Conservation (phyloP, 202 grass and related monocot species). For the Panicum virgatum region DNA sequence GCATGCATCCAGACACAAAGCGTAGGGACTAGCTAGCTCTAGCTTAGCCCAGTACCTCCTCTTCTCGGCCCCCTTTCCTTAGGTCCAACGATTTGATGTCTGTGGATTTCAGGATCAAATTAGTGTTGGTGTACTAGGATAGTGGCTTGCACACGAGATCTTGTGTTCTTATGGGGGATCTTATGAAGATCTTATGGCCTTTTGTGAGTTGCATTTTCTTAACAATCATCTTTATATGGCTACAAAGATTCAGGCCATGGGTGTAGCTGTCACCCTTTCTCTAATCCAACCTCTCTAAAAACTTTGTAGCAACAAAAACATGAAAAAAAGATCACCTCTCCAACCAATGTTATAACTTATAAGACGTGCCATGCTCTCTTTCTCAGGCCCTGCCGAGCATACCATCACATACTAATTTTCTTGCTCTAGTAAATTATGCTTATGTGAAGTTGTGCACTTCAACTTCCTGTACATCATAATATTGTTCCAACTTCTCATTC, state of each 20-base stretch:
- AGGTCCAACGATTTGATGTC: slow-evolving; percentile 56
- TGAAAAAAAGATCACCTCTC: neutral
- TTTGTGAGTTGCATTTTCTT: slow-evolving; percentile 19
- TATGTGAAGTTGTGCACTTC: neutral
- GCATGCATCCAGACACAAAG: slow-evolving; percentile 43
- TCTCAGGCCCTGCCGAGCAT: neutral
- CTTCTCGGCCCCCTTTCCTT: slow-evolving; percentile 17
- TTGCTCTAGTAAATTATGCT: neutral
- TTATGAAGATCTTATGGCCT: slow-evolving; percentile 37
- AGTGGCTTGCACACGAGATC: slow-evolving; percentile 47
- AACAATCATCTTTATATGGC: slow-evolving; percentile 5
- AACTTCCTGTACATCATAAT: neutral
- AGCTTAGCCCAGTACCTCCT: slow-evolving; percentile 40
- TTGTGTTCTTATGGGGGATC: slow-evolving; percentile 29
- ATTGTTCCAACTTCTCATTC: neutral
- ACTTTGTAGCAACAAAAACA: neutral
- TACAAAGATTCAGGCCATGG: neutral
- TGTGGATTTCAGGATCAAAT: slow-evolving; percentile 52
- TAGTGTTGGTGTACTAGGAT: slow-evolving; percentile 47
- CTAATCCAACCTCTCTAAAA: neutral
- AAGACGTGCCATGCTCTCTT: no score
- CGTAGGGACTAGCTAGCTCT: slow-evolving; percentile 43
- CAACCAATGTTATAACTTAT: no score
- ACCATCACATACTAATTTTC: neutral
- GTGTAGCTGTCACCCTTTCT: neutral